Percentiles rank a stretch among this genome's conserved stretches.
Evolutionary conservation across 257 asterid genomes (phyloP).

Genomic region (Rubia yunnanensis): DNA sequence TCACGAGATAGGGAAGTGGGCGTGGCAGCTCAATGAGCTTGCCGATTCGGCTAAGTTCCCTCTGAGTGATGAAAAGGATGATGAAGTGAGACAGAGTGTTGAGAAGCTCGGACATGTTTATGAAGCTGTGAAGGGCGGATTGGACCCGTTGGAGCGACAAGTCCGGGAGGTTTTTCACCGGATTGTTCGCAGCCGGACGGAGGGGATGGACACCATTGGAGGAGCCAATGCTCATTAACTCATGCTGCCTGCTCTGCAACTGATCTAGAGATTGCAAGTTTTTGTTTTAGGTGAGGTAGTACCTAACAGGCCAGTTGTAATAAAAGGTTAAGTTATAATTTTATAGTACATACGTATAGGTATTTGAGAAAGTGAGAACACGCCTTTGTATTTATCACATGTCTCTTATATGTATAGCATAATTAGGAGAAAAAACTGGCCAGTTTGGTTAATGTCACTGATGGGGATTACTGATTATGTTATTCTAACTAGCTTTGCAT

Average conservation of each 20-base stretch:
- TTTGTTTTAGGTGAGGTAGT: background rate
- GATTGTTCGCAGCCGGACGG: conserved; percentile 69
- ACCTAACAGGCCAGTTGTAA: background rate
- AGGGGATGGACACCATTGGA: conserved; percentile 48
- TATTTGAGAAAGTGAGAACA: background rate
- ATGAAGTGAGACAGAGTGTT: conserved; percentile 56
- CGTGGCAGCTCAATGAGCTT: conserved; percentile 47
- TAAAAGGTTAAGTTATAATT: background rate
- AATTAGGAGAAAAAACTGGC: background rate
- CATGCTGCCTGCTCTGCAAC: background rate
- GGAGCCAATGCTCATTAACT: conserved; percentile 26
- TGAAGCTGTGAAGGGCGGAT: conserved; percentile 47
- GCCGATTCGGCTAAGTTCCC: conserved; percentile 53
- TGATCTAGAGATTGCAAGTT: conserved; percentile 13
- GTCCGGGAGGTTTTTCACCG: conserved; percentile 74
- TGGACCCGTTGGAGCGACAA: conserved; percentile 71
- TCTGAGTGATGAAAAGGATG: conserved; percentile 53
- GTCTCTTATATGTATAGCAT: background rate
- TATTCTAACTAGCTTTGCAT: background rate
- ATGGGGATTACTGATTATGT: background rate
- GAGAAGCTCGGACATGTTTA: conserved; percentile 42
- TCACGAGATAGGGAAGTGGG: conserved; percentile 58
- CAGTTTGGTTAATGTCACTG: background rate
- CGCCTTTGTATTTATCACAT: background rate
- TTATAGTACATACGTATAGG: too few species aligned